Evolutionary conservation across 2,329 filamentous ascomycete species (phyloP), one percentile per base, ranked within the genome.

Genomic region (Aspergillaceae sp.): DNA sequence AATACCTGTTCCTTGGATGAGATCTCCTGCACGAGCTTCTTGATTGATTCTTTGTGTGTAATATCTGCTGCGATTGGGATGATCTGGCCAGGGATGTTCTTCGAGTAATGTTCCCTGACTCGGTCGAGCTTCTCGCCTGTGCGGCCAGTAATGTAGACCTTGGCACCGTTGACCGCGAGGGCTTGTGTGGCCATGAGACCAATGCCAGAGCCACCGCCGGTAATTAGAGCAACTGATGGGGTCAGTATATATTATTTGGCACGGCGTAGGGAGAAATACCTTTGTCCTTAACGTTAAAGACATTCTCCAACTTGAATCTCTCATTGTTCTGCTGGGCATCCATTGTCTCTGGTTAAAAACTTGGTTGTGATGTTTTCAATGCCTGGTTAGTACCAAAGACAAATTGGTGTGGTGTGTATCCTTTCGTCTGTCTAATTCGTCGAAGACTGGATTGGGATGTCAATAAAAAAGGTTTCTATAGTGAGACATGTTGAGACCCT

Each of bases 1-100:
- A 89, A 69, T 59, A 79, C 77, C 33, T 80, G 80, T 37, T 77
- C 72, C 38, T 82, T 79, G 42, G 70, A 68, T 44, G 77, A 69
- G 42, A 89, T 64, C 29, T 80, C 73, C 8, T 74, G 56, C 30
- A 76, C 74, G 7, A 83, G 65, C 6, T 68, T 68, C 51, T 76
- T 67, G 7, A 85, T 71, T 42, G 81, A 77, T 0, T 73, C 69
- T 61, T 84, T 84, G 51, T 74, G 77, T 8, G 77, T 78, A 2
- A 84, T 77, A 56, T 84, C 80, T 56, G 76, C 80, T 0, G 78
- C 75, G 35, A 75, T 67, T 5, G 71, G 68, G 7, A 78, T 82
- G 48, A 83, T 81, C 11, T 74, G 64, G 29, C 77, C 73, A 3
- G 82, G 59, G 38, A 68, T 66, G 41, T 63, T 56, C 6, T 74